These are phyloP conservation scores for Hemerocallis citrina DNA, from an alignment of 106 monocot species.

Conservation along the genomic window DNA sequence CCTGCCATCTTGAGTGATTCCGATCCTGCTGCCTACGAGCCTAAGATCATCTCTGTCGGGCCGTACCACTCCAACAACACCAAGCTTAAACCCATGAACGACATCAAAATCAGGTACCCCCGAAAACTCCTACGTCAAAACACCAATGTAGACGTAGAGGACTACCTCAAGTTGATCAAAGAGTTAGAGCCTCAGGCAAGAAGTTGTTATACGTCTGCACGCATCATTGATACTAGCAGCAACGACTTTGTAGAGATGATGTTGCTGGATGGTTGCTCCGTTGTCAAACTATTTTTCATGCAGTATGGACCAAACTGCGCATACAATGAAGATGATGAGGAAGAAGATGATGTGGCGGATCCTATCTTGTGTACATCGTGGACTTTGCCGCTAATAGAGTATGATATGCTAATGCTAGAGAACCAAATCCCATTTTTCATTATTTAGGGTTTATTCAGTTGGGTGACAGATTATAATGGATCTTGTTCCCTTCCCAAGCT, in stretches of 20 bases:
- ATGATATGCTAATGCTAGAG: too few relatives aligned
- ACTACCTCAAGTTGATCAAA: not conserved
- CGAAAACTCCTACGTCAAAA: constrained; percentile 2
- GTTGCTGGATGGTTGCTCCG: constrained; percentile 31
- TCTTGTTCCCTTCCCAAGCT: too few relatives aligned
- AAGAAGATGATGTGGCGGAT: constrained; percentile 4
- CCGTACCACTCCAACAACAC: too few relatives aligned
- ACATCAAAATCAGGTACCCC: not conserved
- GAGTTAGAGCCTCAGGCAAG: constrained; percentile 1
- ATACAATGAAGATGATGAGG: not conserved
- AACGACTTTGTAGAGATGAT: constrained; percentile 21
- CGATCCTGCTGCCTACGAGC: too few relatives aligned
- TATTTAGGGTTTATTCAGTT: too few relatives aligned
- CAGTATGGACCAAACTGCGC: not conserved
- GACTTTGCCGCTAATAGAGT: too few relatives aligned
- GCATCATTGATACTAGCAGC: not conserved
- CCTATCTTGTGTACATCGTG: constrained; percentile 9
- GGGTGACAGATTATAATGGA: too few relatives aligned
- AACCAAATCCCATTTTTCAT: too few relatives aligned
- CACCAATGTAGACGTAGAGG: not conserved
- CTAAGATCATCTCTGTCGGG: too few relatives aligned
- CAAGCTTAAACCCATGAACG: too few relatives aligned
- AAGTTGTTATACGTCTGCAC: constrained; percentile 7
- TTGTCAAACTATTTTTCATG: constrained; percentile 8
- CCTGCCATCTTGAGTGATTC: too few relatives aligned